Base-by-base conservation (phyloP, 2,329 filamentous ascomycete species). In the Colletotrichum coccodes region DNA sequence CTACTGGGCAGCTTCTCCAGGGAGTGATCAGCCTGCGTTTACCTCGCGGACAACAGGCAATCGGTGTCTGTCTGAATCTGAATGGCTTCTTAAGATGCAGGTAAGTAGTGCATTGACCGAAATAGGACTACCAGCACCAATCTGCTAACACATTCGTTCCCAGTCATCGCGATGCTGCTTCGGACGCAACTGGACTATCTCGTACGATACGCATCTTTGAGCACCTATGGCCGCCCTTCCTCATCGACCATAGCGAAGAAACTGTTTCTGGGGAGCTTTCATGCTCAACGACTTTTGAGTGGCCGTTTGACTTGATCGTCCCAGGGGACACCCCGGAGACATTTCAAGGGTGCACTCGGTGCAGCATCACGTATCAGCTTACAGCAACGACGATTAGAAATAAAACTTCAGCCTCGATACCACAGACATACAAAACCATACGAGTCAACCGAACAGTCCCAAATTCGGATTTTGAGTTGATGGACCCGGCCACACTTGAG, bases 281-380 rank as follows among this genome's bases (percentile, higher is more conserved):
- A n/a, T 1, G 1, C 12, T 28, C n/a, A 8, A 12, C 4, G 28
- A 58, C 49, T 14, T 38, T 60, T 21, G 61, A 69, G 18, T 69
- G 66, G 66, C 60, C 60, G 0, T 68, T 64, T 18, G 34, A 64
- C 14, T 30, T 64, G 7, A 46, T 44, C 16, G 38, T 68, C 32
- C 60, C 54, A 0, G 60, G 64, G 6, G 46, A 63, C 7, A 58
- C 46, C 0, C 54, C 54, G 3, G 65, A 64, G 21, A 64, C 65
- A 0, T 63, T 64, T 4, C 36, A 47, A 8, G 65, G 65, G 4
- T 68, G 60, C 36, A 34, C 23, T 14, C 47, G 40, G 9, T 68
- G 65, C 49, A 68, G 65, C 21, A 50, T 68, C 21, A 56, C 38
- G 5, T 68, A 68, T 28, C 46, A 64, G 21, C 65, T 68, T 6